Percentiles rank a stretch among this genome's conserved stretches.
Evolutionary conservation across 2,329 filamentous ascomycete genomes (phyloP).

Genomic region (Fusarium sp.): DNA sequence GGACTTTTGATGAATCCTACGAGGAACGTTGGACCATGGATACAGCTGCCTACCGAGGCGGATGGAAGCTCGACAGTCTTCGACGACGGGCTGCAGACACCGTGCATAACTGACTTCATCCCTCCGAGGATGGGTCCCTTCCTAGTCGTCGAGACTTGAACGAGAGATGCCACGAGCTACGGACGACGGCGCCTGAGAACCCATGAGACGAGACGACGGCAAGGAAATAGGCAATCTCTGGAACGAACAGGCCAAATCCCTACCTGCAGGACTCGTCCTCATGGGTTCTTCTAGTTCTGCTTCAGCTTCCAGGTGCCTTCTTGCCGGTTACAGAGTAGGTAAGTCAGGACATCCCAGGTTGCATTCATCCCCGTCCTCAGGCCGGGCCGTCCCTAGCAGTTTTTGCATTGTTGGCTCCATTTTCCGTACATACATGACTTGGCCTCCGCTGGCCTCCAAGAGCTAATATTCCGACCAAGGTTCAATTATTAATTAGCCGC

Average conservation of each 20-base stretch:
- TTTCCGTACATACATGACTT: conserved; percentile 15
- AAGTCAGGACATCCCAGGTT: conserved; percentile 29
- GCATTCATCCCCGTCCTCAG: conserved; percentile 35
- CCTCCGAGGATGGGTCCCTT: neutral
- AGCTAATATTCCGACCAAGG: conserved; percentile 19
- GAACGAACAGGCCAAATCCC: conserved; percentile 32
- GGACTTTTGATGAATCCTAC: conserved; percentile 12
- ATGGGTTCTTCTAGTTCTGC: conserved; percentile 23
- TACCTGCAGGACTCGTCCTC: conserved; percentile 24
- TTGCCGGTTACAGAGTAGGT: conserved; percentile 20
- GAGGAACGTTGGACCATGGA: conserved; percentile 5
- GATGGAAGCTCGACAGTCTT: conserved; percentile 1
- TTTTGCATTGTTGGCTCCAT: conserved; percentile 22
- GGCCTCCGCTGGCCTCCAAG: conserved; percentile 25
- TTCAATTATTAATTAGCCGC: conserved; percentile 37
- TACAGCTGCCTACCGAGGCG: neutral
- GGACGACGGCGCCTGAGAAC: conserved; percentile 4
- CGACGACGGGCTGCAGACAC: neutral
- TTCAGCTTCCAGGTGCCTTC: conserved; percentile 25
- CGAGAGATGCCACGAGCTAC: neutral
- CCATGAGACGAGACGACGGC: conserved; percentile 33
- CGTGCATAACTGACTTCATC: neutral
- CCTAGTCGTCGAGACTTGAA: neutral
- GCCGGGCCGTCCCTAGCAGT: conserved; percentile 47
- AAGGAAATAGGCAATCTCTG: conserved; percentile 38